Percentiles rank a stretch among this genome's conserved stretches.
Evolutionary conservation across 2,329 filamentous ascomycete genomes (phyloP).

Genomic region (Colletotrichum sp.): DNA sequence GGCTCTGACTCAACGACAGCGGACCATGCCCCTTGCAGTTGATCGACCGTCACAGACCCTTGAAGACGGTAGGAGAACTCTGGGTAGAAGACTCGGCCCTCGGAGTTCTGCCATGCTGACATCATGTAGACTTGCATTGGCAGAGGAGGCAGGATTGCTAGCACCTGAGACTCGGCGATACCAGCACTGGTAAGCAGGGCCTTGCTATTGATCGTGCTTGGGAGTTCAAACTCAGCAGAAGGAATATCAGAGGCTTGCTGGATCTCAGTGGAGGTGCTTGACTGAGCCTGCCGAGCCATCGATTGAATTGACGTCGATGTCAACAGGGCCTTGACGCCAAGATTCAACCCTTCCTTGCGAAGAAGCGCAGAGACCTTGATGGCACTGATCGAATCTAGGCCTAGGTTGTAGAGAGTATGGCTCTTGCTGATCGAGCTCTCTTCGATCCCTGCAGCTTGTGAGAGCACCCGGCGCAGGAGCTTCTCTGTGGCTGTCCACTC

Average conservation of each 20-base stretch:
- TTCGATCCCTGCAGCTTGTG: slow-evolving; percentile 65
- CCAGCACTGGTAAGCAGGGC: slow-evolving; percentile 42
- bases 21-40: slow-evolving; percentile 66
- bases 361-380: slow-evolving; percentile 82
- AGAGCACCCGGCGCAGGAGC: slow-evolving; percentile 52
- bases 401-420: slow-evolving; percentile 80
- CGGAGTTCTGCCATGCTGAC: slow-evolving; percentile 72
- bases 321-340: slow-evolving; percentile 76
- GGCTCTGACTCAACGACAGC: slow-evolving; percentile 58
- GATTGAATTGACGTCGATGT: slow-evolving; percentile 66
- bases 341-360: slow-evolving; percentile 62
- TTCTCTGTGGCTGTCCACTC: slow-evolving; percentile 40
- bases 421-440: slow-evolving; percentile 59
- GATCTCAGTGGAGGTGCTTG: slow-evolving; percentile 32
- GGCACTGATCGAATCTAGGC: slow-evolving; percentile 89
- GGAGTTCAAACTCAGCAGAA: neutral
- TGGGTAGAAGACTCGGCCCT: slow-evolving; percentile 74
- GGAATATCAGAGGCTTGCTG: neutral
- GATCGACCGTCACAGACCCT: slow-evolving; percentile 37
- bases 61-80: slow-evolving; percentile 68
- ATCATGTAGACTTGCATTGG: slow-evolving; percentile 85
- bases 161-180: slow-evolving; percentile 51
- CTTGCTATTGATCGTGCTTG: slow-evolving; percentile 37
- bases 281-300: slow-evolving; percentile 47
- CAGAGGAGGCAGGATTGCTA: slow-evolving; percentile 69